These are phyloP conservation scores for Marasmius oreades DNA, from an alignment of 1,284 basidiomycete genomes.

Conservation along the genomic window DNA sequence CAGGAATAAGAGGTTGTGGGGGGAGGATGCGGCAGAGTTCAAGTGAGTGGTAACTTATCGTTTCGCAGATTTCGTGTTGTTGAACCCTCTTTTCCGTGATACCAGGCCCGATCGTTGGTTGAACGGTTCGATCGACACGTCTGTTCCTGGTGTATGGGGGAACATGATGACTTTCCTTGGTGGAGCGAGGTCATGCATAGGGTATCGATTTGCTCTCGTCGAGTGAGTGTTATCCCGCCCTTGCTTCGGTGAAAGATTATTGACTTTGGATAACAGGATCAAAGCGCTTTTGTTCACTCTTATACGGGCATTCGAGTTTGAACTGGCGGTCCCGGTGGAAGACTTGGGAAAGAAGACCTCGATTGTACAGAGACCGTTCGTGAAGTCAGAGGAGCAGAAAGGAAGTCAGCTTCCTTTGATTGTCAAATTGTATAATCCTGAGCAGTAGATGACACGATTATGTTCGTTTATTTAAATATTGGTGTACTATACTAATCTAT, in stretches of 20 bases:
- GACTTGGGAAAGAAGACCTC: neutral
- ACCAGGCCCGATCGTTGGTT: constrained; percentile 59
- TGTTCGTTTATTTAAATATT: too few relatives aligned
- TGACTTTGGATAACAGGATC: neutral
- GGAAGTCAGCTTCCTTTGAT: neutral
- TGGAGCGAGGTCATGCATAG: constrained; percentile 61
- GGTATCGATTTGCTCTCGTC: constrained; percentile 45
- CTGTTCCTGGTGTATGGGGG: constrained; percentile 59
- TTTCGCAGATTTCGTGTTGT: neutral
- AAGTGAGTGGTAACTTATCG: constrained; percentile 29
- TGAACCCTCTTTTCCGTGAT: neutral
- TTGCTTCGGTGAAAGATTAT: too few relatives aligned
- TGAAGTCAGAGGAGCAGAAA: neutral
- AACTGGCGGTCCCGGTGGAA: neutral
- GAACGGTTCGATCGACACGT: constrained; percentile 36
- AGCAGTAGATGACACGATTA: neutral
- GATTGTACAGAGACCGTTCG: neutral
- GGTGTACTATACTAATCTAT: too few relatives aligned
- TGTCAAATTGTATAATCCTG: neutral
- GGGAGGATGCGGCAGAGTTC: constrained; percentile 50
- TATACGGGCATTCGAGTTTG: neutral
- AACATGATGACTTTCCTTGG: constrained; percentile 60
- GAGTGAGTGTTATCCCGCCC: neutral
- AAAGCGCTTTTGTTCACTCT: neutral
- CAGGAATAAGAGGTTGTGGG: constrained; percentile 47